Conservation (phyloP, 306 rosid species). For the Cucurbita maxima region DNA sequence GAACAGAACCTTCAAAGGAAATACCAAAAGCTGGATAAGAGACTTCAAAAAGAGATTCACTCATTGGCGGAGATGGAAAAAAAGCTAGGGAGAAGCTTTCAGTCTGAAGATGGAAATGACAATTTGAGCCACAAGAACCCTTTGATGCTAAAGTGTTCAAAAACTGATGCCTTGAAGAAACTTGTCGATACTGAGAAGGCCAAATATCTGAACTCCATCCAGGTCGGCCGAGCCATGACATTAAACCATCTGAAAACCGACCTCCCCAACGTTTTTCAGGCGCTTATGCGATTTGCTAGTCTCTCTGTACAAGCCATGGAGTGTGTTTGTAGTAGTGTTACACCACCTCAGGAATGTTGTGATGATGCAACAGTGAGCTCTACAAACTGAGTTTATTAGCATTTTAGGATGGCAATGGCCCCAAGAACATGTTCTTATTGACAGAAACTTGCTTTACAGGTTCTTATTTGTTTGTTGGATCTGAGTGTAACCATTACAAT, state of each 20-base stretch:
- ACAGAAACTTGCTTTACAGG: neutral
- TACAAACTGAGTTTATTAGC: neutral
- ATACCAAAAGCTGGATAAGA: constrained; percentile 43
- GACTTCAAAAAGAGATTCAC: constrained; percentile 31
- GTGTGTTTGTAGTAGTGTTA: constrained; percentile 15
- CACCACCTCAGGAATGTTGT: constrained; percentile 2
- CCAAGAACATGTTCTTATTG: neutral
- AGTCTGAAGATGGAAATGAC: constrained; percentile 16
- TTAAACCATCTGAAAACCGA: constrained; percentile 34
- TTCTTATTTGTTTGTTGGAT: neutral
- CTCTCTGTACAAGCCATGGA: constrained; percentile 46
- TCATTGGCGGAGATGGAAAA: constrained; percentile 35
- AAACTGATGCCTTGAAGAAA: constrained; percentile 49
- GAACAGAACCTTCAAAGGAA: constrained; percentile 44
- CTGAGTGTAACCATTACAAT: neutral
- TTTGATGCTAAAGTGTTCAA: constrained; percentile 30
- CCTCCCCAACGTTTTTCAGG: constrained; percentile 61
- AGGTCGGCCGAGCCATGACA: constrained; percentile 33
- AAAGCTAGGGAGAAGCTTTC: constrained; percentile 18
- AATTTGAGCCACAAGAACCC: constrained; percentile 52
- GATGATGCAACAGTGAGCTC: constrained; percentile 4
- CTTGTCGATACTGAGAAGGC: constrained; percentile 41
- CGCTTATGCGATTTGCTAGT: constrained; percentile 42
- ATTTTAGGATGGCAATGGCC: neutral
- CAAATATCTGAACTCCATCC: constrained; percentile 37